Evolutionary conservation across 495 filamentous ascomycete genomes (phyloP).

Genomic region (Margaritispora aquatica): DNA sequence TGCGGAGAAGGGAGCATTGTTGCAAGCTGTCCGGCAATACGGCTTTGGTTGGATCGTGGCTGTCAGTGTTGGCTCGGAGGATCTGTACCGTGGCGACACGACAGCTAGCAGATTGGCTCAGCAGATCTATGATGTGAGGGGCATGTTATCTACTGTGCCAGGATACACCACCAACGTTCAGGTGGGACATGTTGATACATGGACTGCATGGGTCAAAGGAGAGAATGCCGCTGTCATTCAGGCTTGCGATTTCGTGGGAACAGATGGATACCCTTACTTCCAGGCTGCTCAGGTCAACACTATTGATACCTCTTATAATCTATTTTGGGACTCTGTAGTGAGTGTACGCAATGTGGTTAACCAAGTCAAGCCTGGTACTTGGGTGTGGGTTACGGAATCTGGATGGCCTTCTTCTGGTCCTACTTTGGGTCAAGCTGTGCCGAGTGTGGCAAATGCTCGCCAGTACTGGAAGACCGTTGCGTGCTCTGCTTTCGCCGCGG

Average conservation of each 20-base stretch:
- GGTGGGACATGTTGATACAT: slow-evolving; percentile 90
- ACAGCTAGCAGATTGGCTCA: slow-evolving; percentile 12
- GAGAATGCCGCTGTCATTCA: slow-evolving; percentile 63
- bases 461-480: slow-evolving; percentile 71
- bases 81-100: slow-evolving; percentile 66
- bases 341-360: slow-evolving; percentile 41
- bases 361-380: slow-evolving; percentile 52
- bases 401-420: slow-evolving; percentile 73
- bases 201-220: slow-evolving; percentile 72
- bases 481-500: slow-evolving; percentile 57
- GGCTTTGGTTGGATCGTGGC: slow-evolving; percentile 61
- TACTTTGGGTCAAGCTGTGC: slow-evolving; percentile 52
- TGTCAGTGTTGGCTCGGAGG: slow-evolving; percentile 86
- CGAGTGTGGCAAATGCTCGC: slow-evolving; percentile 63
- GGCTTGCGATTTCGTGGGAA: slow-evolving; percentile 70
- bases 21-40: slow-evolving; percentile 53
- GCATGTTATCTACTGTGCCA: slow-evolving; percentile 19
- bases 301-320: slow-evolving; percentile 51
- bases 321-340: slow-evolving; percentile 58
- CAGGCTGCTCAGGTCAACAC: slow-evolving; percentile 61
- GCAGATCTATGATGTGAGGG: slow-evolving; percentile 22
- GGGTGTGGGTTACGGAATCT: slow-evolving; percentile 84
- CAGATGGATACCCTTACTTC: slow-evolving; percentile 71
- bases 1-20: slow-evolving; percentile 64
- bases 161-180: slow-evolving; percentile 34